Evolutionary conservation across 1,284 basidiomycete genomes (phyloP).

Genomic region (Puccinia horiana): DNA sequence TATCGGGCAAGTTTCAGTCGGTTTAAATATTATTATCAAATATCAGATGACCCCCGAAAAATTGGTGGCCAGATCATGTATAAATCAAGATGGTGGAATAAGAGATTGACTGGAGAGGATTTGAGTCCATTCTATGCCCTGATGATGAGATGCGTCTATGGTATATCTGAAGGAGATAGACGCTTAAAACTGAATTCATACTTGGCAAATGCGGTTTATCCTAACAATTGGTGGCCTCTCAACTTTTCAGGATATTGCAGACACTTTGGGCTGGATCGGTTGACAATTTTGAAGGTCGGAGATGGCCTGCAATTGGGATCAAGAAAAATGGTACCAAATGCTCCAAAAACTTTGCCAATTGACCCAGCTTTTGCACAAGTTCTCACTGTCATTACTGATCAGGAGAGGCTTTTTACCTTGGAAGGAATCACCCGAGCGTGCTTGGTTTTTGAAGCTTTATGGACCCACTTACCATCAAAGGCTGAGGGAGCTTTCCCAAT

Average conservation of each 20-base stretch:
- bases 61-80: no score
- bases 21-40: no score
- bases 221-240: not conserved
- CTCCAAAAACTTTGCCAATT: not conserved
- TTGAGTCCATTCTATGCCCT: not conserved
- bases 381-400: not conserved
- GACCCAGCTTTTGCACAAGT: not conserved
- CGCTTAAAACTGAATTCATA: not conserved
- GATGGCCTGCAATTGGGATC: not conserved
- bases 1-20: no score
- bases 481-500: not conserved
- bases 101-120: not conserved
- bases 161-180: not conserved
- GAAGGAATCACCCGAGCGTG: not conserved
- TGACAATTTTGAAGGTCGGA: not conserved
- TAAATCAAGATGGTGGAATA: not conserved
- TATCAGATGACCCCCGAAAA: no score
- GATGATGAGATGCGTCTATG: not conserved
- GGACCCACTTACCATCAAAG: not conserved
- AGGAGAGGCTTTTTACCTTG: not conserved
- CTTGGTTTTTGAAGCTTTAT: not conserved
- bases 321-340: not conserved
- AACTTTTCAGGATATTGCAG: not conserved
- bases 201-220: not conserved
- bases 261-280: not conserved